Evolutionary conservation across 805 yeast species (phyloP), one percentile per base, ranked within the genome.

Genomic region (Nakazawaea sp.): DNA sequence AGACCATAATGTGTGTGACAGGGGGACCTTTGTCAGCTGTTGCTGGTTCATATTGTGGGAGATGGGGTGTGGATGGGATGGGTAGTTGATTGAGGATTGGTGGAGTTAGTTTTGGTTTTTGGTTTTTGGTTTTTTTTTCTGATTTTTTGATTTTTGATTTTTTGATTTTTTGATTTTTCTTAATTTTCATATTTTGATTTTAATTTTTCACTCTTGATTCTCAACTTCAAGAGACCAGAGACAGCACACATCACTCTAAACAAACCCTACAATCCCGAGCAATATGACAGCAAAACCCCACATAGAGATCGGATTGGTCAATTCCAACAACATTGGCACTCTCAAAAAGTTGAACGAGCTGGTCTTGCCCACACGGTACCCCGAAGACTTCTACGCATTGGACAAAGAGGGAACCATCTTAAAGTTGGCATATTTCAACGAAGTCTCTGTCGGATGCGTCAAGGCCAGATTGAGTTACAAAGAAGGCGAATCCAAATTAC

Each of bases 1-100:
- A 8, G 97, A 89, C 98, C 97, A 90, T 42, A 92, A 69, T 1
- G 97, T 85, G 58, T 87, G 94, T 1, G 96, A 87, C 24, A 74
- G 62, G 6, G 85, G 84, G 24, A 77, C 61, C 45, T 71, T 70
- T 7, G 13, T 23, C 24, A 23, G 35, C 31, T 13, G 36, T 15
- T 6, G 16, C 25, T 9, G 25, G 25, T 23, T 23, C 25, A 23
- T 23, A 11, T 12, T 13, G 28, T 26, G 28, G 15, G 7, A 13
- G 28, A 26, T 26, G n/a, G 25, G 25, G 11, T 23, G 8, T 8
- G 25, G 25, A 8, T 23, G 25, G 11, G 29, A 27, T 27, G 29
- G n/a, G n/a, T n/a, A 19, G 19, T 15, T 27, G 4, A n/a, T n/a
- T 5, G 18, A 2, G 20, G 10, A 21, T 21, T 7, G 24, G 10